phyloP scores from a whole-genome alignment of 2,329 filamentous ascomycete genomes.

The Aspergillus sp. region DNA sequence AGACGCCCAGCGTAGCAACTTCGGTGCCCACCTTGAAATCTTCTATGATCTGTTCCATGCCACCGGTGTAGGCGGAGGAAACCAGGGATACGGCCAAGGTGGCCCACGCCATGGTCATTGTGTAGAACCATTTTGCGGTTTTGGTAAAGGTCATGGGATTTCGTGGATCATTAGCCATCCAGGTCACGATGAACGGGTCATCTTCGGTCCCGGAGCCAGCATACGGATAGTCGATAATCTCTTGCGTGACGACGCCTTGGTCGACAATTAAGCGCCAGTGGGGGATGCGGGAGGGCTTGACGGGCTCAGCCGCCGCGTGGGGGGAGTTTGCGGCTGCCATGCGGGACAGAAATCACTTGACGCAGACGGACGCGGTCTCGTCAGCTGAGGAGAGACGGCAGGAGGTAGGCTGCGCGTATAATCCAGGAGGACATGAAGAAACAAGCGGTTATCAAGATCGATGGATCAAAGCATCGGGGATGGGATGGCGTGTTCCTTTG shows the following conservation, averaged over 20 bases:
- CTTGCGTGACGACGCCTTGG: conserved; percentile 12
- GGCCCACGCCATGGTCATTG: conserved; percentile 7
- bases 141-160: conserved; percentile 11
- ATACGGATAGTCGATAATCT: conserved; percentile 10
- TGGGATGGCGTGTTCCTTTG: neutral
- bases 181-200: conserved; percentile 13
- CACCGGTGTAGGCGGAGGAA: conserved; percentile 14
- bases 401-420: neutral
- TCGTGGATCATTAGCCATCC: conserved; percentile 14
- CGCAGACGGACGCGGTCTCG: neutral
- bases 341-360: neutral
- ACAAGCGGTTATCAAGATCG: neutral
- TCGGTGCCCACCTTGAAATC: conserved; percentile 9
- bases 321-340: neutral
- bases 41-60: conserved; percentile 9
- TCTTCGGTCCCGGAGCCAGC: conserved; percentile 13
- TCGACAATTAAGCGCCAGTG: conserved; percentile 16
- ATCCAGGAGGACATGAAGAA: neutral
- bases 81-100: conserved; percentile 12
- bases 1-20: conserved; percentile 13
- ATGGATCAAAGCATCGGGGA: too few species aligned
- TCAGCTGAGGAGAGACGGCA: neutral
- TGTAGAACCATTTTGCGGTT: conserved; percentile 10
- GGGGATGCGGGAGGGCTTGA: conserved; percentile 13
- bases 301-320: conserved; percentile 4